phyloP scores from a whole-genome alignment of 495 filamentous ascomycete species.

The Collariella sp. region DNA sequence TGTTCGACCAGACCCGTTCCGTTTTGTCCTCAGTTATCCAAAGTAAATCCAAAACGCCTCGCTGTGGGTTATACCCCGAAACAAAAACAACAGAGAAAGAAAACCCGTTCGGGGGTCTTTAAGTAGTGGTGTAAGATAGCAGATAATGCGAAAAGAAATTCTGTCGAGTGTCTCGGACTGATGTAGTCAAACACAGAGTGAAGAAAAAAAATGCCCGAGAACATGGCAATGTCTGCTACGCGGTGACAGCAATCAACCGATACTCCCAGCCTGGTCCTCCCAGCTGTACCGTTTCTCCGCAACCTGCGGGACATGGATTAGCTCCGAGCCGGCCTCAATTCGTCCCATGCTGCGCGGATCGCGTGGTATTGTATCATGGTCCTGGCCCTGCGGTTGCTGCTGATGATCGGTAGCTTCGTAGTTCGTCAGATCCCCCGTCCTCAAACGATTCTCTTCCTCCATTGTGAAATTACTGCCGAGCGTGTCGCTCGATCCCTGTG shows the following conservation, averaged over 20 bases:
- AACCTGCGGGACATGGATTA: conserved; percentile 44
- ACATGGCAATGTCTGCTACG: not conserved
- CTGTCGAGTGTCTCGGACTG: not conserved
- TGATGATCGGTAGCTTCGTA: conserved; percentile 2
- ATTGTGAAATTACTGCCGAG: conserved; percentile 46
- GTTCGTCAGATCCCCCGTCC: conserved; percentile 11
- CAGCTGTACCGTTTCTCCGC: conserved; percentile 46
- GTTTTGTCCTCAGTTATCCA: not conserved
- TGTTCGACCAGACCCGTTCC: not conserved
- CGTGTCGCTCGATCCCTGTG: conserved; percentile 34
- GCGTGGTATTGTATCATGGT: conserved; percentile 17
- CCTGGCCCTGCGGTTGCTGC: conserved; percentile 1
- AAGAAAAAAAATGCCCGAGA: not conserved
- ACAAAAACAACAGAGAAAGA: not conserved
- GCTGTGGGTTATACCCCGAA: conserved; percentile 1
- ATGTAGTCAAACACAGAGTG: not conserved
- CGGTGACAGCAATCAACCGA: not conserved
- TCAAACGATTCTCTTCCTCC: conserved; percentile 32
- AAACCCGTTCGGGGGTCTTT: not conserved
- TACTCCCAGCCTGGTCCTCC: conserved; percentile 29
- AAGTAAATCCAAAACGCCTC: conserved; percentile 4
- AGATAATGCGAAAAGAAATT: not conserved
- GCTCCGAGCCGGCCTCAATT: conserved; percentile 32
- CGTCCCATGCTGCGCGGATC: conserved; percentile 33
- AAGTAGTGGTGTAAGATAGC: not conserved